Base-by-base conservation (phyloP, 768 basidiomycete genomes). In the Tremella yokohamensis region DNA sequence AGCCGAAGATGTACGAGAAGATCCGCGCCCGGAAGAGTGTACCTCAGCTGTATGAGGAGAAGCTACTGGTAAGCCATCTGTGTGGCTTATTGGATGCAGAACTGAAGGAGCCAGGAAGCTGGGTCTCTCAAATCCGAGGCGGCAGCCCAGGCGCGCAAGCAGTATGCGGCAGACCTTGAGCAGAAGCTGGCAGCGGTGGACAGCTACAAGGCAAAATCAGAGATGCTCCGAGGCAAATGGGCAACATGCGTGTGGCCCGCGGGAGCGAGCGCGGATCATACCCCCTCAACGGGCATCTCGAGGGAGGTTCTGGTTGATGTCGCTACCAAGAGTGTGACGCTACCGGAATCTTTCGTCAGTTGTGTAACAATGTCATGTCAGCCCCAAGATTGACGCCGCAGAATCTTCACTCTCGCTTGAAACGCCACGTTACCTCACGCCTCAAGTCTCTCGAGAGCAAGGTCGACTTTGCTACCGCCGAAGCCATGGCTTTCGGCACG, bases 401-500 rank as follows among this genome's bases (percentile, higher is more conserved):
- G 89, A 85, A 87, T 64, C 83, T 91, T 29, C 90, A 93, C 68
- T 77, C 86, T 7, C 84, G 90, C 52, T 74, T 92, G 48, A 83
- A 85, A 54, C 77, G 90, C 7, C 90, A 92, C 65, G 84, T 90
- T 42, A 88, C 87, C 79, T 82, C 82, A 67, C 81, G 90, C 3
- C 64, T 90, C n/a, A 80, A 83, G 63, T 84, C 84, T 47, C 75
- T 92, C 18, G 83, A 87, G 50, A 87, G 84, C 1, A 79, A 79
- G n/a, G 87, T 96, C 29, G 90, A 93, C 72, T 94, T 89, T 82
- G 88, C 89, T 0, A 89, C 88, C 42, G 91, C 89, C 3, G 92
- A 96, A 80, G 89, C 86, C 42, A 76, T 96, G 75, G 91, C 92
- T 0, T 89, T 92, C 66, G 92, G 92, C 0, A 84, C 89, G 1